Evolutionary conservation across 2,329 filamentous ascomycete species (phyloP).

Genomic region (Pseudogymnoascus sp.): DNA sequence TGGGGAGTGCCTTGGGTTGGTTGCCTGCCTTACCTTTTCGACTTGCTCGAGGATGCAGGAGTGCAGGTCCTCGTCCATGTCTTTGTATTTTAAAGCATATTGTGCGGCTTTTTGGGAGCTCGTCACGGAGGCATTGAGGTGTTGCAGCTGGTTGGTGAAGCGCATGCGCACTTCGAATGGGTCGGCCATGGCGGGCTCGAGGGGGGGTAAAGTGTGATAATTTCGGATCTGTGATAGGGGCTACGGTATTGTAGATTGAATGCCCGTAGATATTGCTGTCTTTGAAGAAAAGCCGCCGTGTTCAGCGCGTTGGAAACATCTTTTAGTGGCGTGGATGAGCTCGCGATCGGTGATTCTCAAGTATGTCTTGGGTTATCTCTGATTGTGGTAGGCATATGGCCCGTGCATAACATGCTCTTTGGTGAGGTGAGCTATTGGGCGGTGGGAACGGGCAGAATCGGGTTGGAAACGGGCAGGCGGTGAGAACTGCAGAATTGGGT

Average conservation of each 20-base stretch:
- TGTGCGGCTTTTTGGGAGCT: constrained; percentile 88
- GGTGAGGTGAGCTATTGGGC: neutral
- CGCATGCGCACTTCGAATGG: constrained; percentile 98
- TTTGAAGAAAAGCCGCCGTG: neutral
- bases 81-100: constrained; percentile 87
- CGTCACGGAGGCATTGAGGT: constrained; percentile 82
- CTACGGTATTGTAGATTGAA: neutral
- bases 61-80: constrained; percentile 95
- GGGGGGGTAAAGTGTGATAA: neutral
- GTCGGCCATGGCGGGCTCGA: constrained; percentile 41
- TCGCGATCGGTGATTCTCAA: neutral
- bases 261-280: neutral
- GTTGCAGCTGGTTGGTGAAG: constrained; percentile 83
- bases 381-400: neutral
- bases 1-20: neutral
- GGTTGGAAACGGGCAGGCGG: neutral
- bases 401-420: neutral
- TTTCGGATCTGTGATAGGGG: neutral
- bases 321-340: neutral
- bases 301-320: neutral
- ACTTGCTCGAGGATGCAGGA: constrained; percentile 95
- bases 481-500: neutral
- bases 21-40: constrained; percentile 66
- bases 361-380: neutral
- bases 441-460: neutral